Percentiles rank a stretch among this genome's conserved stretches.
Evolutionary conservation across 805 yeast species (phyloP).

Genomic region (Danielozyma ontarioensis): DNA sequence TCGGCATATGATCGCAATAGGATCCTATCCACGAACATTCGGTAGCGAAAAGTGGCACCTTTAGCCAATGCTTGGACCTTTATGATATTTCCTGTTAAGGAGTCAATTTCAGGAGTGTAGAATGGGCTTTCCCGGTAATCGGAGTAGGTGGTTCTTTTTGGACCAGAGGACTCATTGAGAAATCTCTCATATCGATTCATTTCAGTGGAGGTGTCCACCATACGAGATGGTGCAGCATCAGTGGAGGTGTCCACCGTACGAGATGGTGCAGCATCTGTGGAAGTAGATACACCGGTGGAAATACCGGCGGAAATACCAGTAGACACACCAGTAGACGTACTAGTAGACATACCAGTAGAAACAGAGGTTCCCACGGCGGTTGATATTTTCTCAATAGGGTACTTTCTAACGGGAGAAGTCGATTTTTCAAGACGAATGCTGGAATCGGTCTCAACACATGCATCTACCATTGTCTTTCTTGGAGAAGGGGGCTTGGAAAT

Average conservation of each 20-base stretch:
- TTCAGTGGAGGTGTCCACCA: not conserved
- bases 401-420: not conserved
- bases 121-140: constrained; percentile 2
- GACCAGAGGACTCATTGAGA: not conserved
- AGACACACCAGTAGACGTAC: too few relatives aligned
- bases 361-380: too few relatives aligned
- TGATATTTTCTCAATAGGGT: too few relatives aligned
- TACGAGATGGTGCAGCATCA: too few relatives aligned
- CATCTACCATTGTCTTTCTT: not conserved
- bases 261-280: too few relatives aligned
- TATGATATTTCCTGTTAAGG: constrained; percentile 26
- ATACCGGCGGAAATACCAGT: too few relatives aligned
- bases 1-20: constrained; percentile 54
- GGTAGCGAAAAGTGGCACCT: constrained; percentile 64
- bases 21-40: constrained; percentile 56
- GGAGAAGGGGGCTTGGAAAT: not conserved
- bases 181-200: not conserved
- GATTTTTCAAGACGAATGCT: not conserved
- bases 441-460: not conserved
- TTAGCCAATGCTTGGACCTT: constrained; percentile 64
- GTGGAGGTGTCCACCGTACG: too few relatives aligned
- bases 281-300: too few relatives aligned
- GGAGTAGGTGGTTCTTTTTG: too few relatives aligned
- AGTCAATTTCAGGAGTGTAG: constrained; percentile 14
- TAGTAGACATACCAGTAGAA: too few relatives aligned